Evolutionary conservation across 345 rosid species (phyloP), one percentile per base, ranked within the genome.

Genomic region (Physaria fendleri): DNA sequence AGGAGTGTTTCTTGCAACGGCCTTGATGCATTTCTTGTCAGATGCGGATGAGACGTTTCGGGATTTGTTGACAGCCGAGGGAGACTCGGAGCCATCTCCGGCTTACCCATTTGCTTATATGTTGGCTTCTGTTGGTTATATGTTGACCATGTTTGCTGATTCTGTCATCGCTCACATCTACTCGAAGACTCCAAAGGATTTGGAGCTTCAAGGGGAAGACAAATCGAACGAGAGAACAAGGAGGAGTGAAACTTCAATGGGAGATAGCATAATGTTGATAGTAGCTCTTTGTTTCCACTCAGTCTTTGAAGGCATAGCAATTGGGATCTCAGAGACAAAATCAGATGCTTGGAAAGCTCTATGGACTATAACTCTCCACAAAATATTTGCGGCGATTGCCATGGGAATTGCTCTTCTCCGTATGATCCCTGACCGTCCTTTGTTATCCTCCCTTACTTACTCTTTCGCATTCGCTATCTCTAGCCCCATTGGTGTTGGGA

Each of bases 1-100:
- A n/a, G n/a, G n/a, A n/a, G n/a, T n/a, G n/a, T 91, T 91, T 44
- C 69, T 88, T n/a, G 96, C 82, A 25, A 88, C 98, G 5, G 91
- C 83, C 29, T 14, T 82, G 82, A 88, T 91, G 95, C 96, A 88
- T 61, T 91, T 88, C 64, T 65, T 88, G 66, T 70, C 81, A 5
- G 96, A 91, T 62, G 83, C 96, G 3, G 80, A 82, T 44, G 83
- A 85, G 64, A 85, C 86, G 16, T 88, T 91, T 28, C 62, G 34
- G 14, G 82, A 81, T 28, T 79, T 86, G 85, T 75, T 82, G 0
- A 33, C 14, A 0, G 64, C 75, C 27, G 73, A 71, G 45, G 73
- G 73, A 28, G 67, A 68, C 9, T 35, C 62, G 0, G 67, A 68
- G 49, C 74, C 69, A 2, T 70, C 69, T 55, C 46, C 59, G 9